Conservation (phyloP, 2,329 filamentous ascomycete genomes). For the Fusarium sp. region DNA sequence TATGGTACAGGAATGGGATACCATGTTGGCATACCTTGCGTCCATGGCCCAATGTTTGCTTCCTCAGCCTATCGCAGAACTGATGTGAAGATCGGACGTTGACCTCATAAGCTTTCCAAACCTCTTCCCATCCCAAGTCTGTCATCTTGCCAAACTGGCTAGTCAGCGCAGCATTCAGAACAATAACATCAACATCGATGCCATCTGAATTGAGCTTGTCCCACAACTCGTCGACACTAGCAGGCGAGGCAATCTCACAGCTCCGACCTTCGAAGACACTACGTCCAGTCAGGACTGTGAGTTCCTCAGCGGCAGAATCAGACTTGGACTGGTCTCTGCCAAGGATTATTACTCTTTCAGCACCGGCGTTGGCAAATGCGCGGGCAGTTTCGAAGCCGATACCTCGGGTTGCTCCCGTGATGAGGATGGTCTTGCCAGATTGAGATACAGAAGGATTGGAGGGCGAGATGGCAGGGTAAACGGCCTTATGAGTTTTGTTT, state of each 20-base stretch:
- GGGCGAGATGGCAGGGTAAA: too few species aligned
- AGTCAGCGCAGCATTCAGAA: background rate
- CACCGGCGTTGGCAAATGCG: too few species aligned
- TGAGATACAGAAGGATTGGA: too few species aligned
- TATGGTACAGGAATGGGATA: too few species aligned
- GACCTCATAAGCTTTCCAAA: background rate
- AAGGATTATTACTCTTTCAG: too few species aligned
- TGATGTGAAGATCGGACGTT: background rate
- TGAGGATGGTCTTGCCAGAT: too few species aligned
- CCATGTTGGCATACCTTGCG: background rate
- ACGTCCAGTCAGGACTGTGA: too few species aligned
- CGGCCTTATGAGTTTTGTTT: too few species aligned
- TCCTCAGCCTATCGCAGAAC: background rate
- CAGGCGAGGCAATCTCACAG: background rate
- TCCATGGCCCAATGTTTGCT: background rate
- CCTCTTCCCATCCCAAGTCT: background rate
- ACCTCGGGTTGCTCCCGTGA: too few species aligned
- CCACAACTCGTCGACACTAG: background rate
- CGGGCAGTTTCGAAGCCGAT: too few species aligned
- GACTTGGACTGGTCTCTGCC: too few species aligned
- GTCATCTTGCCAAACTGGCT: background rate
- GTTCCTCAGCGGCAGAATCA: too few species aligned
- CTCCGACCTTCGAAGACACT: background rate
- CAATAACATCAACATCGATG: background rate
- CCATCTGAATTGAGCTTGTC: background rate